Base-by-base conservation (phyloP, 2,329 filamentous ascomycete species). In the Cadophora luteo-olivacea region DNA sequence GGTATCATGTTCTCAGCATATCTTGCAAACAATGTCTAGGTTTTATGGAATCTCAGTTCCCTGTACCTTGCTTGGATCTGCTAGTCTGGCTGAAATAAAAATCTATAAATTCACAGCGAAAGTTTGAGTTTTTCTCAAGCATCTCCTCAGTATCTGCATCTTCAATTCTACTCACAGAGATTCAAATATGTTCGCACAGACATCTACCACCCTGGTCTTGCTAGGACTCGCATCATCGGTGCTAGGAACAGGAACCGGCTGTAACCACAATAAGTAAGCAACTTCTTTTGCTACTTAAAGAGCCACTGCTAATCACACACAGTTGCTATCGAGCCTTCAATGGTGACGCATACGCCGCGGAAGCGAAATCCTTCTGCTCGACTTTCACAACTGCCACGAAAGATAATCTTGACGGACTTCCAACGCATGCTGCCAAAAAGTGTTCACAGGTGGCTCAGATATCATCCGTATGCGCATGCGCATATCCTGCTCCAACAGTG, bases 281-380 rank as follows among this genome's bases (percentile, higher is more conserved):
- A 7, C 16, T n/a, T 7, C 3, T 14, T 4, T 41, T 12, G n/a
- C 16, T 12, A 16, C 11, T 1, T 16, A 8, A 11, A 38, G 1
- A 7, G 1, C 36, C 16, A 12, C 38, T 52, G 32, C 57, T 65
- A 29, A 66, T 12, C n/a, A 16, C 32, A 11, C 9, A 9, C 55
- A 72, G 69, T 33, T 72, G 71, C 45, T 64, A 69, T 25, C 65
- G 69, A 63, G 70, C 66, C 24, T 72, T 73, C 58, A 73, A 73
- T 64, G 68, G 69, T 49, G 65, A 66, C 68, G 49, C 33, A 12
- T 60, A 67, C 49, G 61, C 66, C 14, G 48, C 38, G 12, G 51
- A 54, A 25, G 69, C 70, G 8, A 32, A 61, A n/a, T 70, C 66
- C 5, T 72, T 67, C 63, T 72, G 68, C 32, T 69, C 69, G 0